phyloP scores from a whole-genome alignment of 106 monocot species.

The Apostasia ramifera region DNA sequence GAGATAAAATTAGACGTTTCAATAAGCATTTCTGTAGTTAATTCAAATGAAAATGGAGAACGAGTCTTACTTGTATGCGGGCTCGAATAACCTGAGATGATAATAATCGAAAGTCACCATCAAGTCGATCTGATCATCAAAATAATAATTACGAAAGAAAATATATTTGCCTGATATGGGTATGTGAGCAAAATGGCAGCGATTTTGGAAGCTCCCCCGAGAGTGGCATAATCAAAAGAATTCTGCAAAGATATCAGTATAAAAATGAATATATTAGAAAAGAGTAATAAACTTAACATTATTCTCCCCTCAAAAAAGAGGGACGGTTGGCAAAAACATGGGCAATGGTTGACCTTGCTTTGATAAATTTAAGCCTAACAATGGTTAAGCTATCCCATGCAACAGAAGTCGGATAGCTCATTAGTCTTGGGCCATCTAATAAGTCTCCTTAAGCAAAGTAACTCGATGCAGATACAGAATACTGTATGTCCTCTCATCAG shows the following conservation, averaged over 20 bases:
- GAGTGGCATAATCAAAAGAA: conserved; percentile 79
- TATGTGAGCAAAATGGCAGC: conserved; percentile 79
- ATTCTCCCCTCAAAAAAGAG: no score
- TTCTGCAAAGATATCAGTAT: conserved; percentile 34
- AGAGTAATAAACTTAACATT: no score
- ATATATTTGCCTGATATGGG: conserved; percentile 63
- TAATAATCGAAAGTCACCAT: background rate
- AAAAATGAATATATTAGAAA: background rate
- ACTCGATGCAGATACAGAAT: no score
- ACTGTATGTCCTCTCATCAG: no score
- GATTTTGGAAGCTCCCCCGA: conserved; percentile 83
- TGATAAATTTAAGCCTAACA: no score
- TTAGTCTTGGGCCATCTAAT: no score
- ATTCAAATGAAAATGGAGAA: background rate
- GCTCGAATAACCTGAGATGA: conserved; percentile 85
- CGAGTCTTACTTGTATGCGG: conserved; percentile 65
- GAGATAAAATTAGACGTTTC: no score
- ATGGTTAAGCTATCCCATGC: no score
- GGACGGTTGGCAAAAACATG: no score
- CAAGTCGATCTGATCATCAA: background rate
- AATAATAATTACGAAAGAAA: background rate
- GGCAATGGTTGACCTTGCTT: no score
- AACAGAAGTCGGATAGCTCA: no score
- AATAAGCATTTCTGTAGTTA: background rate
- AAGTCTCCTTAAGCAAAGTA: no score